Evolutionary conservation across 805 yeast species (phyloP), one percentile per base, ranked within the genome.

Genomic region (Candida endomychidarum): DNA sequence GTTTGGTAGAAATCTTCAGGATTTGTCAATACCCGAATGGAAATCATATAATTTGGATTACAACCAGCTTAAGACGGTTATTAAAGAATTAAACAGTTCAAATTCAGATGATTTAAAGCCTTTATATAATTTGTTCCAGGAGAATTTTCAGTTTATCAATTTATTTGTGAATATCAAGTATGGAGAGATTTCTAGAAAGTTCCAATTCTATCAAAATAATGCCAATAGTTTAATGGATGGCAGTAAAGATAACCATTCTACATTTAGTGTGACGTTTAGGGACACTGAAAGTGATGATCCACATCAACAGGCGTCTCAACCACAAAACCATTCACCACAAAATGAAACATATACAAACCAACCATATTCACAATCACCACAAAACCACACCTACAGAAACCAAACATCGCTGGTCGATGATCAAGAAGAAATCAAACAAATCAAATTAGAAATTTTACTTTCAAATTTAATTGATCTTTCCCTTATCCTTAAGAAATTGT

Each of bases 21-120:
- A 77, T 48, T 73, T 87, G 50, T 84, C 96, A 9, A 84, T 88
- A 17, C 88, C 90, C 2, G 93, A 86, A 65, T 90, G 98, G 97
- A 76, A 77, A 52, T 76, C 78, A 46, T 83, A 86, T 61, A 88
- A 90, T 59, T 72, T 90, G 28, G 89, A 87, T 54, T 90, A 90
- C 62, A 83, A 87, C 49, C 86, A 80, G 25, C 58, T 90, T 42
- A 90, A 89, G 60, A 62, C 63, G 4, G 70, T 75, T 32, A 86
- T 90, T 43, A 74, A 81, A 51, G 56, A 60, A 15, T 78, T 81
- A 7, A 83, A 91, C 12, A 48, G 30, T 29, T 11, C 38, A 4
- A 43, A 45, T 16, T 20, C 42, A n/a, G 5, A 22, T 4, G 32
- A 44, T 17, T 60, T 83, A 22, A 60, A 60, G 41, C 54, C 59